Evolutionary conservation across 805 yeast species (phyloP).

Genomic region (Candida saitoana): DNA sequence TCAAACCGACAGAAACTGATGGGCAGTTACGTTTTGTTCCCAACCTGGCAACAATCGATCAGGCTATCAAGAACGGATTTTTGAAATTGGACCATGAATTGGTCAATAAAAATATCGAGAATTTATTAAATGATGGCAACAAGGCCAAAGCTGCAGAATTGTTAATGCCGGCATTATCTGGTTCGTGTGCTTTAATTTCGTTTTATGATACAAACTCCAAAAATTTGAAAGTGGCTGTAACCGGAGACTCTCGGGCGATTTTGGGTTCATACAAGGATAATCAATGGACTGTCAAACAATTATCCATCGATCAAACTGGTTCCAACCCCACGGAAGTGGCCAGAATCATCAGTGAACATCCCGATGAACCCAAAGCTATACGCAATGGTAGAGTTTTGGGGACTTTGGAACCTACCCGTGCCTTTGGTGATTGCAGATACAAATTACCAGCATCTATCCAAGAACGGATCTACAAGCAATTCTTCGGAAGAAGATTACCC

Average conservation of each 20-base stretch:
- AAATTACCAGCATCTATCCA: constrained; percentile 80
- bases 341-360: constrained; percentile 82
- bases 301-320: constrained; percentile 92
- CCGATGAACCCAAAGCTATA: constrained; percentile 80
- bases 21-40: constrained; percentile 57
- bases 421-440: constrained; percentile 95
- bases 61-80: constrained; percentile 79
- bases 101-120: constrained; percentile 68
- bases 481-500: constrained; percentile 79
- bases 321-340: constrained; percentile 83
- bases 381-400: constrained; percentile 90
- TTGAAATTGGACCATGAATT: constrained; percentile 80
- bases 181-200: constrained; percentile 87
- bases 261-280: constrained; percentile 70
- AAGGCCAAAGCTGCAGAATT: constrained; percentile 67
- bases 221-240: constrained; percentile 80
- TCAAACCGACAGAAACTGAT: constrained; percentile 47
- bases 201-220: constrained; percentile 77
- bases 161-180: constrained; percentile 89
- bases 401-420: constrained; percentile 89
- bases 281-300: constrained; percentile 82
- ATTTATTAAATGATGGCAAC: constrained; percentile 62
- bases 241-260: constrained; percentile 94
- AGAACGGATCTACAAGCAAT: constrained; percentile 63
- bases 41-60: constrained; percentile 64